These are phyloP conservation scores for Globisporangium cystogenes DNA, from an alignment of 352 stramenopile genomes.

Conservation along the genomic window DNA sequence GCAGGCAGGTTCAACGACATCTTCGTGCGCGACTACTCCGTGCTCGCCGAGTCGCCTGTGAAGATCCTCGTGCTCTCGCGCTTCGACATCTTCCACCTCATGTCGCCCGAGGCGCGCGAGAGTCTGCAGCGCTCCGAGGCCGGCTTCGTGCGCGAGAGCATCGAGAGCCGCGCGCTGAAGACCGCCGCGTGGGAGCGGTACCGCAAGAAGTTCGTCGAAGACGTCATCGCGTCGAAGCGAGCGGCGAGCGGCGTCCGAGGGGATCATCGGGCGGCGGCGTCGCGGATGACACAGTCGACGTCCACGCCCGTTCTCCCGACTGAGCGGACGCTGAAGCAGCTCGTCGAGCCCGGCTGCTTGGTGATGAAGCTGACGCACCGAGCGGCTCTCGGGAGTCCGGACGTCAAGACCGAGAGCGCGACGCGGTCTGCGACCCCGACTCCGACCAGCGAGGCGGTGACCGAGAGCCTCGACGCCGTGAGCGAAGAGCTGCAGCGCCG, in stretches of 20 bases:
- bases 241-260: conserved; percentile 13
- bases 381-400: background rate
- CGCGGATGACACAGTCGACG: conserved; percentile 16
- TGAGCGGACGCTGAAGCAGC: conserved; percentile 14
- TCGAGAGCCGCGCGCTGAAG: conserved; percentile 68
- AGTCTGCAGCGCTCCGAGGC: conserved; percentile 63
- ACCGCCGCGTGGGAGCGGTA: conserved; percentile 78
- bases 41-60: conserved; percentile 65
- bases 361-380: conserved; percentile 22
- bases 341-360: conserved; percentile 32
- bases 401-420: background rate
- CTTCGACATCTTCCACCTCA: conserved; percentile 83
- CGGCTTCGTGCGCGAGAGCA: conserved; percentile 52
- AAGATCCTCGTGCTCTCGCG: conserved; percentile 78
- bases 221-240: conserved; percentile 27
- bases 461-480: background rate
- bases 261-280: conserved; percentile 12
- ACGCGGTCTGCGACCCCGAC: background rate
- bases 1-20: conserved; percentile 83
- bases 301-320: conserved; percentile 28
- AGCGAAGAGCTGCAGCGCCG: conserved; percentile 6
- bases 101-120: conserved; percentile 55
- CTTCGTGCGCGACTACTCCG: conserved; percentile 68
- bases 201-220: conserved; percentile 49
- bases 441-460: background rate